A percentile compares a stretch with the other conserved stretches of the same genome.
These are phyloP conservation scores for Trifolium dubium DNA, from an alignment of 306 rosid species.

Conservation along the genomic window DNA sequence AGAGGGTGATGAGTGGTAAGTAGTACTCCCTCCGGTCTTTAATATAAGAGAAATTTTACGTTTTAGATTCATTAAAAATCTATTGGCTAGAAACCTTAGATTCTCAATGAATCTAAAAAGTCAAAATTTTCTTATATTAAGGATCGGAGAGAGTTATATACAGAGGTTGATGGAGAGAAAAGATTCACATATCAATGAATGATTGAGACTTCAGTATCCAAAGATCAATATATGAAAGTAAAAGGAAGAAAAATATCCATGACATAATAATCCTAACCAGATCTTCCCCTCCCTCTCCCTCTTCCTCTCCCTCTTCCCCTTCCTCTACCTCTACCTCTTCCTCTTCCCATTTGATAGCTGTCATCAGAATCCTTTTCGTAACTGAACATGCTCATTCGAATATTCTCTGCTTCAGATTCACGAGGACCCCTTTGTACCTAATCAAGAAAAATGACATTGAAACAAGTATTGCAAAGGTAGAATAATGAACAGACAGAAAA, in stretches of 20 bases:
- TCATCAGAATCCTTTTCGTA: constrained; percentile 55
- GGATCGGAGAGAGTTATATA: too few species aligned
- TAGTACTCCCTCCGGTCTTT: too few species aligned
- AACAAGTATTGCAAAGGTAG: not conserved
- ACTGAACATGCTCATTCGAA: constrained; percentile 82
- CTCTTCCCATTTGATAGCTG: constrained; percentile 47
- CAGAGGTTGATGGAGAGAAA: not conserved
- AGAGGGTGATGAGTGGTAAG: not conserved
- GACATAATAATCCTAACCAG: constrained; percentile 23
- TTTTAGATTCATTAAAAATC: too few species aligned
- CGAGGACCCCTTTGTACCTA: constrained; percentile 55
- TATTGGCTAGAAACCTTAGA: too few species aligned
- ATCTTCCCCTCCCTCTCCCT: constrained; percentile 48
- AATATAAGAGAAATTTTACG: too few species aligned
- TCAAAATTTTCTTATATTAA: too few species aligned
- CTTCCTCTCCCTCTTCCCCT: constrained; percentile 45
- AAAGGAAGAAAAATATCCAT: constrained; percentile 17
- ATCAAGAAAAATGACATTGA: constrained; percentile 38
- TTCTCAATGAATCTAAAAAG: too few species aligned
- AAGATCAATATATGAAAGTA: not conserved
- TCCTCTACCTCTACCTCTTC: constrained; percentile 42
- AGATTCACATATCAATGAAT: not conserved
- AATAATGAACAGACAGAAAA: not conserved
- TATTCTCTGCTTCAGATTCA: constrained; percentile 55
- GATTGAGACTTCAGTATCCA: not conserved